Percentiles rank a stretch among this genome's conserved stretches.
These are phyloP conservation scores for Kitagawia praeruptora DNA, from an alignment of 129 eudicot species.

Conservation along the genomic window DNA sequence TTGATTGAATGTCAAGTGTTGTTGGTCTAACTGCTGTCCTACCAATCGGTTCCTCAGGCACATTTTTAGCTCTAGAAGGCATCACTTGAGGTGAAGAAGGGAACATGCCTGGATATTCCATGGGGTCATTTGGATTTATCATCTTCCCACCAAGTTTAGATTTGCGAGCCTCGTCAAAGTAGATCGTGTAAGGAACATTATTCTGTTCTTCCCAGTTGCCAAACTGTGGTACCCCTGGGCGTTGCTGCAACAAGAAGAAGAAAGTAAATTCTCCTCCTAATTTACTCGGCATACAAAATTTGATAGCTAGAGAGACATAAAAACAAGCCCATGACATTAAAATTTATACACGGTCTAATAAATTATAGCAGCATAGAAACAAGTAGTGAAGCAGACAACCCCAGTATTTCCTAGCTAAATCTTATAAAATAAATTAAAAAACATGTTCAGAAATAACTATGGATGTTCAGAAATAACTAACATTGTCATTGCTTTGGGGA, in stretches of 20 bases:
- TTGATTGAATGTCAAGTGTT: slow-evolving; percentile 22
- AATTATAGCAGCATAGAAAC: too few relatives aligned
- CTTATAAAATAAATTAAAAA: too few relatives aligned
- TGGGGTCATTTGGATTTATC: slow-evolving; percentile 89
- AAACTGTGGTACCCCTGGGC: slow-evolving; percentile 71
- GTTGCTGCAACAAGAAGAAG: slow-evolving; percentile 23
- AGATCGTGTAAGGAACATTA: slow-evolving; percentile 62
- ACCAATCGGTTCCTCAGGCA: slow-evolving; percentile 34
- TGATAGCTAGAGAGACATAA: too few relatives aligned
- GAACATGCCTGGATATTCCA: slow-evolving; percentile 67
- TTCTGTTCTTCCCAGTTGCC: slow-evolving; percentile 77
- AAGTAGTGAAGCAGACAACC: too few relatives aligned
- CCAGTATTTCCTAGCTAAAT: too few relatives aligned
- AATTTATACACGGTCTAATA: too few relatives aligned
- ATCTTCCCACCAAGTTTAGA: slow-evolving; percentile 54
- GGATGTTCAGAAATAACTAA: background rate
- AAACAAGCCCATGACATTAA: too few relatives aligned
- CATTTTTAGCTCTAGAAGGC: slow-evolving; percentile 20
- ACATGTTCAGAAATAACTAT: too few relatives aligned
- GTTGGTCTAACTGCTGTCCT: slow-evolving; percentile 26
- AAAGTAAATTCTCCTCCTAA: background rate
- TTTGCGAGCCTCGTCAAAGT: slow-evolving; percentile 73
- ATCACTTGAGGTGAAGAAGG: slow-evolving; percentile 24
- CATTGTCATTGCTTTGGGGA: slow-evolving; percentile 28
- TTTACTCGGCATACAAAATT: too few relatives aligned